Percentiles rank a stretch among this genome's conserved stretches.
These are phyloP conservation scores for Karstenula rhodostoma DNA, from an alignment of 2,329 filamentous ascomycete species.

Conservation along the genomic window DNA sequence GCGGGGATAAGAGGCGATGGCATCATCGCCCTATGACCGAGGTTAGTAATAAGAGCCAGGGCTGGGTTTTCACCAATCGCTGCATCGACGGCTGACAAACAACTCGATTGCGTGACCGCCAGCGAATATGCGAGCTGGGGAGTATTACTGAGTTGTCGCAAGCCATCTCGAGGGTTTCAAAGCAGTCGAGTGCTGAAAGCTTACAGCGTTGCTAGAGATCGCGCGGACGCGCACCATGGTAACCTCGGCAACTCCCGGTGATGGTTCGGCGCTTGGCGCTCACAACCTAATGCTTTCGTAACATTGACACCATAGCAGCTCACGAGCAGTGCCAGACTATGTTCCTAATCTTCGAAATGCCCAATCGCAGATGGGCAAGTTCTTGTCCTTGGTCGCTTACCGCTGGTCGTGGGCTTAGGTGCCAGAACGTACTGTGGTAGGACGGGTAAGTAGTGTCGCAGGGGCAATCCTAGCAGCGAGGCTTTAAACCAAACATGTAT, in stretches of 20 bases:
- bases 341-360: too few relatives aligned
- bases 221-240: not conserved
- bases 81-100: constrained; percentile 34
- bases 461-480: too few relatives aligned
- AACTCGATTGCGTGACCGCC: constrained; percentile 34
- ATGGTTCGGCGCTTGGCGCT: constrained; percentile 9
- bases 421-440: too few relatives aligned
- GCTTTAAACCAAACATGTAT: too few relatives aligned
- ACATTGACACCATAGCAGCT: not conserved
- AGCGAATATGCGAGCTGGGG: not conserved
- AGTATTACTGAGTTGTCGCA: not conserved
- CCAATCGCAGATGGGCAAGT: too few relatives aligned
- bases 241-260: not conserved
- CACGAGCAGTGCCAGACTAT: too few relatives aligned
- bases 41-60: constrained; percentile 47
- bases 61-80: constrained; percentile 26
- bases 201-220: not conserved
- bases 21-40: constrained; percentile 43
- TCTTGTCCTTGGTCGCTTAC: too few relatives aligned
- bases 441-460: too few relatives aligned
- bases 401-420: too few relatives aligned
- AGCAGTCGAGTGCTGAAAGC: not conserved
- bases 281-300: not conserved
- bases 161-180: not conserved
- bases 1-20: constrained; percentile 38